Evolutionary conservation across 2,329 filamentous ascomycete genomes (phyloP).

Genomic region (Botrytis cinerea): DNA sequence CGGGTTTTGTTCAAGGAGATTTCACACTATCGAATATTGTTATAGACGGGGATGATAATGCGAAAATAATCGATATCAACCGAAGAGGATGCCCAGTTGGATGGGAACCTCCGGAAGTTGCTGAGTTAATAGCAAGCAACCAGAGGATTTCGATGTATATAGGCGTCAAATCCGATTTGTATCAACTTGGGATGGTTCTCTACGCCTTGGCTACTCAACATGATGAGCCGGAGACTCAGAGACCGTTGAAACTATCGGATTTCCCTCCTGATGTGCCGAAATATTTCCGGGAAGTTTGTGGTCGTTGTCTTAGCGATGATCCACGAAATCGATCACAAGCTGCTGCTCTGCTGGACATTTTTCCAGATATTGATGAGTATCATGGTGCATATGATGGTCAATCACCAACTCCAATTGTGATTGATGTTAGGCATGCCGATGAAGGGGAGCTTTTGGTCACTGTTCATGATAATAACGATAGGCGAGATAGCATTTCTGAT

Average conservation of each 20-base stretch:
- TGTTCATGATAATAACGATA: conserved; percentile 16
- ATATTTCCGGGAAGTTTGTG: conserved; percentile 81
- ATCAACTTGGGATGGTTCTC: conserved; percentile 91
- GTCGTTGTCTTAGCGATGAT: conserved; percentile 68
- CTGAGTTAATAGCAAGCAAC: conserved; percentile 78
- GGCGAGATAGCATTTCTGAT: not conserved
- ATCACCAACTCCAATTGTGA: conserved; percentile 35
- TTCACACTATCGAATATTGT: conserved; percentile 98
- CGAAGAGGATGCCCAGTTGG: conserved; percentile 93
- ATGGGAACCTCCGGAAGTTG: conserved; percentile 95
- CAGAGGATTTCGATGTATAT: conserved; percentile 97
- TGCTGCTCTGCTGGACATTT: conserved; percentile 66
- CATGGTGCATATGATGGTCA: conserved; percentile 25
- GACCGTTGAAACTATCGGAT: conserved; percentile 62
- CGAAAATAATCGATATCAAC: conserved; percentile 98
- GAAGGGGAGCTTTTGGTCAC: conserved; percentile 23
- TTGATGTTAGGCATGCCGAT: conserved; percentile 35
- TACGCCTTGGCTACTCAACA: conserved; percentile 87
- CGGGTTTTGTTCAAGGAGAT: conserved; percentile 95
- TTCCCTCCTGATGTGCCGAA: conserved; percentile 66
- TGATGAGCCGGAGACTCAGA: conserved; percentile 83
- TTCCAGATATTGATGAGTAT: conserved; percentile 53
- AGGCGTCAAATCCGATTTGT: conserved; percentile 95
- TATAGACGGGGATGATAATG: conserved; percentile 78
- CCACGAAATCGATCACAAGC: conserved; percentile 76